Base-by-base conservation (phyloP, 495 filamentous ascomycete species). In the Penicillium canariense region DNA sequence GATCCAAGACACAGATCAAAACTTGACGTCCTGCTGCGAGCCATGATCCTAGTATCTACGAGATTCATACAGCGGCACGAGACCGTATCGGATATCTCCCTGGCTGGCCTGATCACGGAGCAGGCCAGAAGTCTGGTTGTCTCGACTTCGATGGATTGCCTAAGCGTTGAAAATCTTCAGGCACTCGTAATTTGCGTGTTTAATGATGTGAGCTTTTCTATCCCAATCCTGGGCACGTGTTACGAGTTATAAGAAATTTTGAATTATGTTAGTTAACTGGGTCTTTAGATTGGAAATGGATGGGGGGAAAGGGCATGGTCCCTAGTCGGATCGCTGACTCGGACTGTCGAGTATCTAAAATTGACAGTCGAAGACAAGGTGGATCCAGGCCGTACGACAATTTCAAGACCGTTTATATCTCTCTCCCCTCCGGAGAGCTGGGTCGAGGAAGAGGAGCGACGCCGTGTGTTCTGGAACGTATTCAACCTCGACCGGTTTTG, bases 391-490 rank as follows among this genome's bases (percentile, higher is more conserved):
- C 47, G 47, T 36, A 38, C 47, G 20, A 25, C 47, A 7, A 25
- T 50, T 38, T 50, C 47, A 15, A 35, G 20, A 18, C 65, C 76
- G 5, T 42, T 39, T 28, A 15, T 45, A 25, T 56, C 27, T 31
- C 10, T 56, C 8, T 18, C 34, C 6, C 25, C 26, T 26, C 28
- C 47, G 42, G 62, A 62, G 44, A 64, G 61, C 54, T 79, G 78
- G 76, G 52, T 52, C 9, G 77, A 81, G 48, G 53, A 74, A 18
- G 79, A 82, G 62, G 77, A 81, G 60, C 69, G 77, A 18, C 67
- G 79, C 5, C 55, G 79, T 14, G 56, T 71, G 11, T 81, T 81
- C 52, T 82, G 78, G 79, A 72, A 68, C 7, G 63, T 71, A 0
- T 81, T 77, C 46, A 73, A 71, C 31, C 68, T 80, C 35, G 78